phyloP scores from a whole-genome alignment of 2,329 filamentous ascomycete genomes.

The Trichoderma arundinaceum region DNA sequence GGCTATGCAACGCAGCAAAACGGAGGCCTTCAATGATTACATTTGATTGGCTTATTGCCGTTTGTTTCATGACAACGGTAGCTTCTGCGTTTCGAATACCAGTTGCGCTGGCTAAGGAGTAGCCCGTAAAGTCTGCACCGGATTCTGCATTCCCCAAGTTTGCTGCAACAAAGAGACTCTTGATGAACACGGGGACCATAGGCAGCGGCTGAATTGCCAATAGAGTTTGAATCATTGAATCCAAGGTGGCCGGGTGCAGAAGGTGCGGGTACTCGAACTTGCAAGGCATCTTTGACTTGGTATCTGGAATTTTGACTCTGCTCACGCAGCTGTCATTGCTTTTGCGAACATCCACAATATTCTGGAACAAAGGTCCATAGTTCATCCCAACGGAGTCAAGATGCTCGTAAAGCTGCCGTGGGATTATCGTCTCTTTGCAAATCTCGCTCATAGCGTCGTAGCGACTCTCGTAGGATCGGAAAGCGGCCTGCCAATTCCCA shows the following conservation, averaged over 20 bases:
- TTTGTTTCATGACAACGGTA: constrained; percentile 51
- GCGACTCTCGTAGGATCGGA: constrained; percentile 35
- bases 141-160: constrained; percentile 43
- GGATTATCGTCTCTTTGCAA: constrained; percentile 45
- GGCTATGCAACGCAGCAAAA: constrained; percentile 46
- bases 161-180: constrained; percentile 54
- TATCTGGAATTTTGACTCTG: constrained; percentile 54
- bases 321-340: constrained; percentile 45
- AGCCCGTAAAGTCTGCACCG: constrained; percentile 47
- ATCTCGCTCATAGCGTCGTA: constrained; percentile 37
- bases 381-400: constrained; percentile 58
- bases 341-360: constrained; percentile 48
- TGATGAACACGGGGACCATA: constrained; percentile 57
- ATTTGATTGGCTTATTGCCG: constrained; percentile 41
- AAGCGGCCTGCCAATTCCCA: constrained; percentile 33
- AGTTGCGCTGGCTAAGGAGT: constrained; percentile 46
- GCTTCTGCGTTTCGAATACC: constrained; percentile 50
- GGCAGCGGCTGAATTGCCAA: constrained; percentile 52
- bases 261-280: constrained; percentile 60
- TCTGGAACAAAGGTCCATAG: constrained; percentile 58
- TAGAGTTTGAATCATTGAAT: constrained; percentile 60
- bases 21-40: constrained; percentile 54
- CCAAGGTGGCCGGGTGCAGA: constrained; percentile 64
- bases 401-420: constrained; percentile 57
- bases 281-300: constrained; percentile 58